These are phyloP conservation scores for Friedmanniomyces simplex DNA, from an alignment of 495 filamentous ascomycete genomes.

Conservation along the genomic window DNA sequence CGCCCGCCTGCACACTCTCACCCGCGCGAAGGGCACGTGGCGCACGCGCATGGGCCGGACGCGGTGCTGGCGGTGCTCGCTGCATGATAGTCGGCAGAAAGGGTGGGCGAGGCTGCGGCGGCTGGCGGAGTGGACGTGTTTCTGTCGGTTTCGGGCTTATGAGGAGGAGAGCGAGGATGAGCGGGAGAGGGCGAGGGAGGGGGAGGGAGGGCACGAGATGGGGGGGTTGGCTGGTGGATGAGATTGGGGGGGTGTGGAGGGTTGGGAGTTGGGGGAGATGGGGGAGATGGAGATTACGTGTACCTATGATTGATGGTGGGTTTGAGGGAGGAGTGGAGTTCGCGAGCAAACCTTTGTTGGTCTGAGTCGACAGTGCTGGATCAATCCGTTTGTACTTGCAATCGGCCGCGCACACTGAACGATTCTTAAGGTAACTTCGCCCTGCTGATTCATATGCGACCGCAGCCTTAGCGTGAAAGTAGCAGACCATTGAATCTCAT, in stretches of 20 bases:
- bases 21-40: constrained; percentile 14
- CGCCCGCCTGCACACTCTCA: background rate
- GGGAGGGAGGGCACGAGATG: background rate
- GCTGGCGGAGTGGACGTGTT: constrained; percentile 16
- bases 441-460: no score
- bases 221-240: background rate
- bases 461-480: no score
- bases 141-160: constrained; percentile 17
- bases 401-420: no score
- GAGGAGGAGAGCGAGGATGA: constrained; percentile 15
- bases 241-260: background rate
- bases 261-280: background rate
- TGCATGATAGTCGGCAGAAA: constrained; percentile 1
- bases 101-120: background rate
- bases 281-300: background rate
- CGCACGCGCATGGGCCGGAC: constrained; percentile 19
- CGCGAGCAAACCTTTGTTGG: no score
- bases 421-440: no score
- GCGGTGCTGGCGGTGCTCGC: constrained; percentile 18
- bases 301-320: no score
- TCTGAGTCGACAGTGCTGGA: no score
- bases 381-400: no score
- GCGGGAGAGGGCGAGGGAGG: constrained; percentile 7
- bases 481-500: no score
- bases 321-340: no score